These are phyloP conservation scores for Malassezia dermatis DNA, from an alignment of 1,284 basidiomycete genomes.

Conservation along the genomic window DNA sequence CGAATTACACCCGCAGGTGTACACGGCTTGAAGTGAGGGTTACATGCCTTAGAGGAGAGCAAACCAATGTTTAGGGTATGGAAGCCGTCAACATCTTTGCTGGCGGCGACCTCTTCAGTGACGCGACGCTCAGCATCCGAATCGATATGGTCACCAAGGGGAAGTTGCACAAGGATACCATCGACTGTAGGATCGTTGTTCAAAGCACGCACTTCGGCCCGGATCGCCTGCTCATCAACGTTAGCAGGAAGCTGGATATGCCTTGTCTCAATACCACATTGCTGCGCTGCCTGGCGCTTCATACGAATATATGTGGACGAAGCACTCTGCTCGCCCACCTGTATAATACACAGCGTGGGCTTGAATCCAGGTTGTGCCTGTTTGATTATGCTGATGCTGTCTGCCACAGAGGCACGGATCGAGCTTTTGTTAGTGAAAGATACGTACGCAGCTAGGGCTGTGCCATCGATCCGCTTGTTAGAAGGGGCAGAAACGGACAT, in stretches of 20 bases:
- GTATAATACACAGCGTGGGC: slow-evolving; percentile 81
- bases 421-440: slow-evolving; percentile 10
- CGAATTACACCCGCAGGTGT: slow-evolving; percentile 87
- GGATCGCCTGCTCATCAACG: slow-evolving; percentile 64
- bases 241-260: slow-evolving; percentile 64
- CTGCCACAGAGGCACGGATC: slow-evolving; percentile 30
- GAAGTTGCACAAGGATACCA: slow-evolving; percentile 94
- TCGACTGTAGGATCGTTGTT: slow-evolving; percentile 74
- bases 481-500: background rate
- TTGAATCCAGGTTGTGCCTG: slow-evolving; percentile 68
- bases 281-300: slow-evolving; percentile 91
- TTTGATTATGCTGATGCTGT: slow-evolving; percentile 27
- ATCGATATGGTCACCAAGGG: slow-evolving; percentile 73
- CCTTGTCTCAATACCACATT: slow-evolving; percentile 80
- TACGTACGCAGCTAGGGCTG: slow-evolving; percentile 69
- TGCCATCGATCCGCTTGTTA: slow-evolving; percentile 61
- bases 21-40: slow-evolving; percentile 85
- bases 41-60: slow-evolving; percentile 77
- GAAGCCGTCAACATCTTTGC: slow-evolving; percentile 99
- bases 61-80: slow-evolving; percentile 98
- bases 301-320: slow-evolving; percentile 89
- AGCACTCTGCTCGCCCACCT: slow-evolving; percentile 82
- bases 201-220: slow-evolving; percentile 66
- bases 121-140: slow-evolving; percentile 77
- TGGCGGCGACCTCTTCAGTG: slow-evolving; percentile 83